A percentile compares a stretch with the other conserved stretches of the same genome.
Conservation (phyloP, 345 rosid species). For the Pseudoturritis turrita region DNA sequence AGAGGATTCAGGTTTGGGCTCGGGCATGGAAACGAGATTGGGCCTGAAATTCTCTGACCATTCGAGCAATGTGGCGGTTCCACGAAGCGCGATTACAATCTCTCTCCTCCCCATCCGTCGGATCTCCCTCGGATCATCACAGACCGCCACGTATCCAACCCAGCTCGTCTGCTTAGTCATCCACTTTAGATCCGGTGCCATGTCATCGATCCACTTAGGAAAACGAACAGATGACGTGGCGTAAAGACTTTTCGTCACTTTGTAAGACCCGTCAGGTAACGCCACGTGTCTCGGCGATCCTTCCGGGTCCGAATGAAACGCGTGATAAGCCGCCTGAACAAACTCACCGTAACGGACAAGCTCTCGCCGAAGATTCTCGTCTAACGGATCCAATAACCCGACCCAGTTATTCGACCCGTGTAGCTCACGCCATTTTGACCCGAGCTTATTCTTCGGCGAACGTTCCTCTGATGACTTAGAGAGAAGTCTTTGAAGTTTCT, state of each 20-base stretch:
- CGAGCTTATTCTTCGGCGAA: conserved; percentile 79
- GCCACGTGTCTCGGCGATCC: conserved; percentile 57
- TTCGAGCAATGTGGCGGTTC: conserved; percentile 90
- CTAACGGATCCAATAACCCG: conserved; percentile 45
- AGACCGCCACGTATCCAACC: conserved; percentile 91
- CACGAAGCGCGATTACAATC: conserved; percentile 85
- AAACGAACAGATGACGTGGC: conserved; percentile 84
- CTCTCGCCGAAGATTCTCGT: conserved; percentile 47
- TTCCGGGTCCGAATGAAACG: conserved; percentile 71
- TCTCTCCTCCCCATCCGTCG: conserved; percentile 96
- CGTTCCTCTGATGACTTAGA: conserved; percentile 69
- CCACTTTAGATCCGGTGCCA: conserved; percentile 87
- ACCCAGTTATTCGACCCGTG: conserved; percentile 44
- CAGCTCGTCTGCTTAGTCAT: conserved; percentile 95
- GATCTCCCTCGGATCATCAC: conserved; percentile 73
- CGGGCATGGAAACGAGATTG: conserved; percentile 41
- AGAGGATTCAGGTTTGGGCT: conserved; percentile 13
- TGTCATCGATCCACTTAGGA: conserved; percentile 79
- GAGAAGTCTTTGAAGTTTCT: conserved; percentile 66
- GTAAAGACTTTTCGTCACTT: conserved; percentile 71
- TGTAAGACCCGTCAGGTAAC: conserved; percentile 61
- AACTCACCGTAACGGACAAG: conserved; percentile 46
- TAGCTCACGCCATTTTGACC: conserved; percentile 68
- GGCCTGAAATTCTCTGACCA: conserved; percentile 92
- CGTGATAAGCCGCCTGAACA: conserved; percentile 44